These are phyloP conservation scores for Dentiscutata heterogama DNA, from an alignment of 371 early-diverging fungal species.

Conservation along the genomic window DNA sequence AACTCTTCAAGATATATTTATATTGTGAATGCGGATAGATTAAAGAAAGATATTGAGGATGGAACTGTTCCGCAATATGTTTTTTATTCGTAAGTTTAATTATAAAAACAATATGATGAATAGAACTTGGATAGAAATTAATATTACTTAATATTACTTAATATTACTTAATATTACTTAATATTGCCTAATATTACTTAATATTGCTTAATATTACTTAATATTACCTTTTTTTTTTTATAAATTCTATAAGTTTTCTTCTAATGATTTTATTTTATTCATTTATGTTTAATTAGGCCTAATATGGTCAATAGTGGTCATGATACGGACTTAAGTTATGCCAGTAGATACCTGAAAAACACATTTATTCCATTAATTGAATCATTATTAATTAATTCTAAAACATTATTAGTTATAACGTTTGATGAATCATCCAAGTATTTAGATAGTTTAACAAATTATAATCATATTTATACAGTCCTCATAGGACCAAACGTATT, in stretches of 20 bases:
- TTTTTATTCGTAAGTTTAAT: slow-evolving; percentile 36
- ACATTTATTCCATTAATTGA: slow-evolving; percentile 56
- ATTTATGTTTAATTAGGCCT: slow-evolving; percentile 4
- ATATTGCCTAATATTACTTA: neutral
- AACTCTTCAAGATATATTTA: slow-evolving; percentile 61
- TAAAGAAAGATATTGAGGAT: slow-evolving; percentile 13
- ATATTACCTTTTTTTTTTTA: too few relatives aligned
- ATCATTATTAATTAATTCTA: slow-evolving; percentile 62
- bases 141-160: too few relatives aligned
- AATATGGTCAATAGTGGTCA: slow-evolving; percentile 66
- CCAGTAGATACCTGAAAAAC: slow-evolving; percentile 65
- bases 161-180: too few relatives aligned
- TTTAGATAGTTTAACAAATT: slow-evolving; percentile 34
- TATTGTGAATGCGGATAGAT: slow-evolving; percentile 61
- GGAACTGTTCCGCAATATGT: slow-evolving; percentile 36
- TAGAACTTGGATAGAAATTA: neutral
- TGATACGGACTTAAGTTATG: slow-evolving; percentile 62
- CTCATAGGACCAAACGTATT: slow-evolving; percentile 65
- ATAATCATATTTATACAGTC: slow-evolving; percentile 61
- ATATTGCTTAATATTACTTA: neutral
- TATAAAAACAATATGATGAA: neutral
- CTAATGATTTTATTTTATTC: neutral
- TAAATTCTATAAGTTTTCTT: too few relatives aligned
- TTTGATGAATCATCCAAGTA: slow-evolving; percentile 60
- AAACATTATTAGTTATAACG: slow-evolving; percentile 65